Conservation (phyloP, 2,329 filamentous ascomycete genomes). For the Calonectria multiphialidica region DNA sequence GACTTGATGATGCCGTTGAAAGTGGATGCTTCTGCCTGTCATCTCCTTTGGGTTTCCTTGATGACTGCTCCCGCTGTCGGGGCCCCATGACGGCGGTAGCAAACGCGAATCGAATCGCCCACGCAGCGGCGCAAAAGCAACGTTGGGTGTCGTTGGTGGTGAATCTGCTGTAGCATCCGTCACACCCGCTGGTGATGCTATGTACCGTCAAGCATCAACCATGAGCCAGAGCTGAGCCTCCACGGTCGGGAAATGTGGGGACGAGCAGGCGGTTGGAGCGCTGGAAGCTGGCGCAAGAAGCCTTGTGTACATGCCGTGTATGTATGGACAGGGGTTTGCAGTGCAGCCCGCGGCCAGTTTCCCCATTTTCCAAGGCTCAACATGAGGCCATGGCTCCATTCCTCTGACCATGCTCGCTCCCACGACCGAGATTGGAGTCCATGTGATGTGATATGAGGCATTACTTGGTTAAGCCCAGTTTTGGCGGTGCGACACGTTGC, state of each 20-base stretch:
- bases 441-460: slow-evolving; percentile 28
- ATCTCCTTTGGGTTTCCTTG: not conserved
- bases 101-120: not conserved
- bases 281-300: slow-evolving; percentile 12
- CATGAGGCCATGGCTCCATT: slow-evolving; percentile 36
- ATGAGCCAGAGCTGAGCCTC: slow-evolving; percentile 10
- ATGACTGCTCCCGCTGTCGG: not conserved
- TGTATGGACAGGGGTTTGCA: slow-evolving; percentile 32
- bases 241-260: slow-evolving; percentile 18
- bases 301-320: slow-evolving; percentile 13
- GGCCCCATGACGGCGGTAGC: not conserved
- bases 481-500: slow-evolving; percentile 20
- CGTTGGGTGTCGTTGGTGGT: not conserved
- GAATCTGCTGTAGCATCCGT: slow-evolving; percentile 7
- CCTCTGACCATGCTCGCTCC: slow-evolving; percentile 30
- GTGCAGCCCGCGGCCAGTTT: slow-evolving; percentile 32
- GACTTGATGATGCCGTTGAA: not conserved
- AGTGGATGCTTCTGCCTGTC: slow-evolving; percentile 5
- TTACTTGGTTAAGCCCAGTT: slow-evolving; percentile 12
- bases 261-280: slow-evolving; percentile 1
- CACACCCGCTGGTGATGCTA: slow-evolving; percentile 10
- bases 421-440: slow-evolving; percentile 32
- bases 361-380: slow-evolving; percentile 29
- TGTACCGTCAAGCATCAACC: slow-evolving; percentile 7
- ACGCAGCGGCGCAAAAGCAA: slow-evolving; percentile 17